Base-by-base conservation (phyloP, 1,284 basidiomycete species). In the Peniophora sp. region DNA sequence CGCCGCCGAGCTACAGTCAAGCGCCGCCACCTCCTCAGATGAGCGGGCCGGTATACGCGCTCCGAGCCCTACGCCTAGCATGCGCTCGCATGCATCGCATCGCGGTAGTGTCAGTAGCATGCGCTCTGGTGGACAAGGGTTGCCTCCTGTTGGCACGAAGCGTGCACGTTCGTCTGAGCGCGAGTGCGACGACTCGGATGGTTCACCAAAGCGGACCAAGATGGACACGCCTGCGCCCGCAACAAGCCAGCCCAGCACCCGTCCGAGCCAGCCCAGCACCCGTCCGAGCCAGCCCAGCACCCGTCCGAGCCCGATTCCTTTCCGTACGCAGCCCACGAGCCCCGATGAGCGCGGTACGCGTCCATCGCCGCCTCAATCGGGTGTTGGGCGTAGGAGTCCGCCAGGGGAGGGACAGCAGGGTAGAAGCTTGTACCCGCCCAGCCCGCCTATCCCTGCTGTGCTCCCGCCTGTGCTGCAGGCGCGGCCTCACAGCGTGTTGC, bases 391-490 rank as follows among this genome's bases (percentile, higher is more conserved):
- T 3, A 83, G 85, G 63, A 71, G 72, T 12, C 76, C 80, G 32
- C 75, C 75, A 52, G 74, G 61, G 2, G 52, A 53, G 17, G 65
- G 70, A 24, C 55, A 55, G 53, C 51, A 56, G 67, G 62, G 63
- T 45, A 59, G 61, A 34, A 62, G 71, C 20, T 81, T 71, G 25
- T 82, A 77, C 58, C 70, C 75, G 10, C 65, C 77, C 25, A 80
- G 75, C 57, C 71, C 77, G 1, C 62, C 72, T 23, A 65, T 85
- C 12, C 75, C 79, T 19, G 71, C 75, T 36, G 74, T 78, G 12
- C 70, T 88, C 36, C 83, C 83, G 45, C 82, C 82, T 36, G 83
- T 85, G 62, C 83, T 85, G 48, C 75, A 82, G n/a, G 85, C 83
- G 47, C 63, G 65, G 36, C 64, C 66, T 47, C 47, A 63, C 16